Conservation (phyloP, 2,329 filamentous ascomycete species). For the Fusarium sp. region DNA sequence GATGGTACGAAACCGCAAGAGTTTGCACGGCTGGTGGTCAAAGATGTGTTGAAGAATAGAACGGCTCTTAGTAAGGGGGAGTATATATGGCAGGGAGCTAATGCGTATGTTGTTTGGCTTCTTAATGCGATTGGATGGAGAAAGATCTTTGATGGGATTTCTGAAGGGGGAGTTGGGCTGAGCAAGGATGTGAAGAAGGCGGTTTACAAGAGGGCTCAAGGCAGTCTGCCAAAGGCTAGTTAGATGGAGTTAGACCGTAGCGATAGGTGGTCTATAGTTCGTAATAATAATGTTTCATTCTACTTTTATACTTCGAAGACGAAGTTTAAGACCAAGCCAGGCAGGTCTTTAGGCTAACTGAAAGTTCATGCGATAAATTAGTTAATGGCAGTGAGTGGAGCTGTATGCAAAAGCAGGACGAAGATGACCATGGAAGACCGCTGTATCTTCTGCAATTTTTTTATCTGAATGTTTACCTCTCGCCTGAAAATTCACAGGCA, state of each 20-base stretch:
- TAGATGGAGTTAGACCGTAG: accelerated
- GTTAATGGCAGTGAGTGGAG: not conserved
- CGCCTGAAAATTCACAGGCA: too few species aligned
- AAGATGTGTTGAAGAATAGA: not conserved
- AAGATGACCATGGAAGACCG: not conserved
- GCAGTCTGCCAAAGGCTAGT: not conserved
- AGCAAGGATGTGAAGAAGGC: not conserved
- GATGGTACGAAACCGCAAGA: not conserved
- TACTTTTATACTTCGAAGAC: accelerated
- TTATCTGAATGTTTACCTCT: too few species aligned
- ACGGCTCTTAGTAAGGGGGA: not conserved
- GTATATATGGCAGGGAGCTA: not conserved
- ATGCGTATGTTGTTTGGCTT: constrained; percentile 13
- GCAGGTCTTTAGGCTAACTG: accelerated
- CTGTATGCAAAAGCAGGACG: not conserved
- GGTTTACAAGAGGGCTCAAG: not conserved
- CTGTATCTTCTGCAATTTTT: accelerated
- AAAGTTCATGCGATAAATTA: not conserved
- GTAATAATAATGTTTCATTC: too few species aligned
- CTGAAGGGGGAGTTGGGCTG: accelerated
- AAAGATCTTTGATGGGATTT: not conserved
- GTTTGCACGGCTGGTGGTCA: constrained; percentile 13
- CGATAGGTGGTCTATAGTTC: not conserved
- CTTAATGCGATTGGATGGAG: constrained; percentile 9
- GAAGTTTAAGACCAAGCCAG: accelerated